phyloP scores from a whole-genome alignment of 441 rosid species.

The Erysimum pusillum region DNA sequence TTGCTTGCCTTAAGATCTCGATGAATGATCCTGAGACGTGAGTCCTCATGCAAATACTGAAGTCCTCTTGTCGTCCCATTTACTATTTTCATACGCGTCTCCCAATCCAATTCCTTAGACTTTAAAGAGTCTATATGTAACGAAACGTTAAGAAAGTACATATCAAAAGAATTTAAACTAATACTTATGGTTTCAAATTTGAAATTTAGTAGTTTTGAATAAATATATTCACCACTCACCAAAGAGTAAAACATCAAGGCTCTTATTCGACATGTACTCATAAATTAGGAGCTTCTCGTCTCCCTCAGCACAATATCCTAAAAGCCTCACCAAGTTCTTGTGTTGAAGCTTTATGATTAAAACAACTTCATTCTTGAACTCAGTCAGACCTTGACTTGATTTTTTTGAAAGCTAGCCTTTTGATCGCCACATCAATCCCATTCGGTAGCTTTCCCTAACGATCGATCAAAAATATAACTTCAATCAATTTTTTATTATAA shows the following conservation, averaged over 20 bases:
- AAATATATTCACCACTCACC: slow-evolving; percentile 1
- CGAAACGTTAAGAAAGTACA: neutral
- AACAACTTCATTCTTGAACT: slow-evolving; percentile 62
- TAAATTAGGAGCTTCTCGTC: slow-evolving; percentile 9
- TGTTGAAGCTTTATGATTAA: slow-evolving; percentile 66
- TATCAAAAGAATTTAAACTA: neutral
- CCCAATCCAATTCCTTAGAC: slow-evolving; percentile 26
- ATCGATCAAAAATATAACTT: neutral
- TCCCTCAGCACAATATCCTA: slow-evolving; percentile 22
- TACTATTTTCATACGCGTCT: neutral
- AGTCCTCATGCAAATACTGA: slow-evolving; percentile 56
- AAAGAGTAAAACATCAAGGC: slow-evolving; percentile 10
- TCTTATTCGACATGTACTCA: slow-evolving; percentile 7
- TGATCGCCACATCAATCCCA: slow-evolving; percentile 59
- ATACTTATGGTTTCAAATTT: neutral
- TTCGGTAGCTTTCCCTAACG: slow-evolving; percentile 53
- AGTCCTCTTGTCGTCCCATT: slow-evolving; percentile 58
- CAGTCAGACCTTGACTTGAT: slow-evolving; percentile 63
- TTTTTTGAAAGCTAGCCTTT: slow-evolving; percentile 62
- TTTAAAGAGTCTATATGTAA: neutral
- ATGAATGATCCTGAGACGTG: slow-evolving; percentile 52
- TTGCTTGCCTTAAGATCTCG: slow-evolving; percentile 55
- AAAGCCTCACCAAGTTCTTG: slow-evolving; percentile 61
- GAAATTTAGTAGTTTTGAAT: neutral
- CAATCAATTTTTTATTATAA: neutral